Base-by-base conservation (phyloP, 106 monocot genomes). In the Gastrodia elata region DNA sequence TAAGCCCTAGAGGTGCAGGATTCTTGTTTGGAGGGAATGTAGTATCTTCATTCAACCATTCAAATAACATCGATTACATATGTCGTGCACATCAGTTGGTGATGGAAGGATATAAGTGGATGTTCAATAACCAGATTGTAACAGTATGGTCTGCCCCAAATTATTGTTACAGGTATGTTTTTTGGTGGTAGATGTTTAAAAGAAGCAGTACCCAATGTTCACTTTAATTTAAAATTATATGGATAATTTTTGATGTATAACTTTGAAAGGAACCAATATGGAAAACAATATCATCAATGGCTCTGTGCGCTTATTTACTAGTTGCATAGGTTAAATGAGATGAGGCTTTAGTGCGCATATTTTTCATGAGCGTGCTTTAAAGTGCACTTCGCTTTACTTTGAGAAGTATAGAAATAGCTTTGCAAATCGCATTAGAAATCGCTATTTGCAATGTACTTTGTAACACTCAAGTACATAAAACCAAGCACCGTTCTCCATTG, bases 121-220 rank as follows among this genome's bases (percentile, higher is more conserved):
- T 98, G 93, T 98, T 98, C 77, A 88, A 98, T 76, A 82, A 93
- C 64, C 90, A 91, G 78, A 98, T 98, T 74, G 93, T 98, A 15
- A 98, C 98, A 28, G 98, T 98, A 61, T 98, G 98, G 93, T 98
- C 98, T 55, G 98, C 98, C 69, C 98, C 98, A 46, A 98, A 98
- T 82, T 98, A 98, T 71, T 98, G 98, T 85, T 93, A 92, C 77
- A 89, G 89, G 89, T 89, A 80, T 9, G 64, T 72, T 38, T 28
- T 67, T 7, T 30, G 30, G 11, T 32, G 11, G 28, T 59, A 27
- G 20, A 9, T 20, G 27, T 28, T 25, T 59, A 27, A 59, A 26
- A 48, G 20, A 20, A 52, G n/a, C 3, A 52, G 3, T 7, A 52
- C 20, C 24, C 22, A 52, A n/a, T 1, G 6, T n/a, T 52, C 22